These are phyloP conservation scores for Fusarium nisikadoi DNA, from an alignment of 2,329 filamentous ascomycete species.

Conservation along the genomic window DNA sequence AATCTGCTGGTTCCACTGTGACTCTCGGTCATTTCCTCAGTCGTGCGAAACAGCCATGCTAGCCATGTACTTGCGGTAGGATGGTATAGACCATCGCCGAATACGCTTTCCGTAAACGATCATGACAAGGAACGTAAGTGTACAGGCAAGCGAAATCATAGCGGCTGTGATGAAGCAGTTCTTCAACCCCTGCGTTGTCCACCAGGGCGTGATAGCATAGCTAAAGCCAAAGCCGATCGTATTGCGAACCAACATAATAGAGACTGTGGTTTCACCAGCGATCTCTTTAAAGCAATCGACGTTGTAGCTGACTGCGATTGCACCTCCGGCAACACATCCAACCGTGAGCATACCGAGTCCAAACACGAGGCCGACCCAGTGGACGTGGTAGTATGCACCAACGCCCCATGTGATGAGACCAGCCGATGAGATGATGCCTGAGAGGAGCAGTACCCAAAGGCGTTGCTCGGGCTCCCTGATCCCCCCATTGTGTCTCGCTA, in stretches of 20 bases:
- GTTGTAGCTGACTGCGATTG: background rate
- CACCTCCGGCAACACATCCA: background rate
- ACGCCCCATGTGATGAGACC: background rate
- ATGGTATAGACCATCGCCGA: background rate
- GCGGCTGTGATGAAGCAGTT: background rate
- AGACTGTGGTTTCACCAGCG: background rate
- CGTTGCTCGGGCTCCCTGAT: background rate
- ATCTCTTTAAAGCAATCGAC: constrained; percentile 2
- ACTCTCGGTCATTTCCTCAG: background rate
- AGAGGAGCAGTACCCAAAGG: background rate
- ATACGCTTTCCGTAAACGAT: background rate
- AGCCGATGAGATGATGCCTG: background rate
- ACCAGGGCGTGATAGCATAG: constrained; percentile 5
- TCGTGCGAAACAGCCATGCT: background rate
- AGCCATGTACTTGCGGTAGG: background rate
- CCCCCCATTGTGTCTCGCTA: background rate
- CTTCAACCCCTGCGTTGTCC: background rate
- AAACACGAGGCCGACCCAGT: background rate
- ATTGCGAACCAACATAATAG: background rate
- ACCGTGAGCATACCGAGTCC: background rate
- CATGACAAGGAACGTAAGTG: background rate
- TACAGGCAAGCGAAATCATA: background rate
- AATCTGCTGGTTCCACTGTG: fast-evolving
- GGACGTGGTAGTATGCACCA: background rate
- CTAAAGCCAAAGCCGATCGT: constrained; percentile 2